phyloP scores from a whole-genome alignment of 2,329 filamentous ascomycete genomes.

The Xylariaceae sp. region DNA sequence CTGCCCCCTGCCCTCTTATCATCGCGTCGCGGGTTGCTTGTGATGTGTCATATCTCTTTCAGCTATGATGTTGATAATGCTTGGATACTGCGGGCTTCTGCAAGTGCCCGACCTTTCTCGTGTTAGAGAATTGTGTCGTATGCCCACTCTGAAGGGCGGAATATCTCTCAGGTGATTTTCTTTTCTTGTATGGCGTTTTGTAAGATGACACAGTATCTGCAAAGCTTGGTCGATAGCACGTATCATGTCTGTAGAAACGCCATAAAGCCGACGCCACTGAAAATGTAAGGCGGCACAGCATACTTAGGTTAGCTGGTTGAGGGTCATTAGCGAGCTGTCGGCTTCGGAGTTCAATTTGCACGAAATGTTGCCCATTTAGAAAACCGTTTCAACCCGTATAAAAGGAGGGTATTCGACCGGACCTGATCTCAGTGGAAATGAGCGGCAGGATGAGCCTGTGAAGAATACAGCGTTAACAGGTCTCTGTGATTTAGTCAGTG shows the following conservation, averaged over 20 bases:
- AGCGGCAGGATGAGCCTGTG: not conserved
- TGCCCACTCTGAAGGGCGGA: not conserved
- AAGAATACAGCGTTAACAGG: not conserved
- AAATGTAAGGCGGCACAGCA: not conserved
- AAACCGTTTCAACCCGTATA: conserved; percentile 4
- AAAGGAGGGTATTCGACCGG: not conserved
- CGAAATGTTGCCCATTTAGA: conserved; percentile 25
- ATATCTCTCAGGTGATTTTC: not conserved
- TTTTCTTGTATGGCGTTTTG: not conserved
- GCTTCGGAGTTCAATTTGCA: conserved; percentile 27
- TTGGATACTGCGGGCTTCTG: not conserved
- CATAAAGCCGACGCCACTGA: conserved; percentile 26
- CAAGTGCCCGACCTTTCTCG: not conserved
- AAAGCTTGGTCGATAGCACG: not conserved
- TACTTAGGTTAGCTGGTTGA: not conserved
- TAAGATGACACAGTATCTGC: not conserved
- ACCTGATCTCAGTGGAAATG: too few species aligned
- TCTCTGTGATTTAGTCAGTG: not conserved
- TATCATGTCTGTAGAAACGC: conserved; percentile 14
- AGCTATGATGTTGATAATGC: not conserved
- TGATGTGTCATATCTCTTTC: not conserved
- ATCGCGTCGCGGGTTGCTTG: not conserved
- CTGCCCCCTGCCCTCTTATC: not conserved
- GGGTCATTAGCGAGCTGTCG: conserved; percentile 23
- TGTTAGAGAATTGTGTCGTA: not conserved